Percentiles rank a stretch among this genome's conserved stretches.
Conservation (phyloP, 306 rosid species). For the Rosa chinensis region DNA sequence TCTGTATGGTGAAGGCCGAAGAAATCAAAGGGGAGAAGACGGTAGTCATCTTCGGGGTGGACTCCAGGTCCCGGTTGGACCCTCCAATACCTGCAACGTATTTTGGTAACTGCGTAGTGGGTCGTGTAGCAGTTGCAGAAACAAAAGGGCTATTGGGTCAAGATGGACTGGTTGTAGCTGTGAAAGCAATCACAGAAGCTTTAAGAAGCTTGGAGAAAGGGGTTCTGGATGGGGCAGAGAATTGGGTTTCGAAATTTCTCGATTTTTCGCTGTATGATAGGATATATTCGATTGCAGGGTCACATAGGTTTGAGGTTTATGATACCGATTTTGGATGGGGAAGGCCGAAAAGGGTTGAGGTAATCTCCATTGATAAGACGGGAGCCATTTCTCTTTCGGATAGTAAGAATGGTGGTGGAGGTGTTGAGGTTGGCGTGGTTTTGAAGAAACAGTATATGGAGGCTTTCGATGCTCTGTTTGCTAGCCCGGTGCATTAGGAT, state of each 20-base stretch:
- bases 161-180: conserved; percentile 17
- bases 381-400: conserved; percentile 8
- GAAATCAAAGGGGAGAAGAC: neutral
- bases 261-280: neutral
- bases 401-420: conserved; percentile 24
- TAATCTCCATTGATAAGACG: neutral
- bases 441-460: conserved; percentile 12
- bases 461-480: conserved; percentile 12
- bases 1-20: conserved; percentile 7
- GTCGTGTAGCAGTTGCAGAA: neutral
- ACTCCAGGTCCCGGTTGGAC: conserved; percentile 14
- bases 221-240: conserved; percentile 1
- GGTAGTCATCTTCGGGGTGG: neutral
- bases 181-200: neutral
- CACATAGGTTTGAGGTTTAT: conserved; percentile 30
- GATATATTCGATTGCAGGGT: conserved; percentile 4
- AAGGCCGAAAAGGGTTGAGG: conserved; percentile 30
- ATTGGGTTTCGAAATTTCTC: neutral
- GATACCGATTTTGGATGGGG: conserved; percentile 51
- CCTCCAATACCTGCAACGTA: conserved; percentile 18
- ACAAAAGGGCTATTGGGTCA: conserved; percentile 16
- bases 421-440: conserved; percentile 27
- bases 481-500: neutral
- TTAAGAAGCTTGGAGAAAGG: conserved; percentile 17
- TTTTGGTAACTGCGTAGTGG: conserved; percentile 27